Base-by-base conservation (phyloP, 176 grass and related monocot genomes). In the Microstegium vimineum region DNA sequence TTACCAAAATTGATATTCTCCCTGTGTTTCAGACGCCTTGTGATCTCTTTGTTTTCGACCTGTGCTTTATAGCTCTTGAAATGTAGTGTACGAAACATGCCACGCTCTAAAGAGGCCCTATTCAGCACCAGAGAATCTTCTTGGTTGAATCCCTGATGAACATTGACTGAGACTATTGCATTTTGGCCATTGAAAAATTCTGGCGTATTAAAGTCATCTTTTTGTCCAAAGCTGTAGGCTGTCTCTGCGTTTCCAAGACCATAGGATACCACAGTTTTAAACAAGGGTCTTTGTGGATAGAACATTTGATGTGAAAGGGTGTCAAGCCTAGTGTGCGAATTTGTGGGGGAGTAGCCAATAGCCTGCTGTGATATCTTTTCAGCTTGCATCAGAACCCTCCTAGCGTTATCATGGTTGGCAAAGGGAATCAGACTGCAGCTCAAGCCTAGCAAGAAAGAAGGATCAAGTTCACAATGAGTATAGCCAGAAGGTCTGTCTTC, bases 151-250 rank as follows among this genome's bases (percentile, higher is more conserved):
- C 92, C 94, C 67, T 94, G 88, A 87, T 97, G 92, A 86, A 97
- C 74, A 14, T 84, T 92, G 18, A 97, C 71, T 8, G 92, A 89
- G 5, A 94, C 90, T 87, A 97, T 92, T 78, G 92, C 86, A 75
- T 97, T 94, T 80, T 97, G 92, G 7, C 94, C 92, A 78, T 94
- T 97, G 88, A 92, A 97, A 87, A 85, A 94, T 46, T 97, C 92
- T 35, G 92, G 86, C 76, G 86, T 84, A 42, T 73, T 36, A 51
- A 89, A 71, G 62, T 74, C 71, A 67, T 86, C 80, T 65, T 89
- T 95, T 57, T 71, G 41, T 82, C 87, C 90, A 64, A 60, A 52
- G 4, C 16, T 69, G 64, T 63, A 66, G 63, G 81, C 85, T 86
- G 23, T 22, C 25, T 86, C 83, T 82, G 28, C 25, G 16, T 68